These are phyloP conservation scores for Magnolia officinalis DNA, from an alignment of 164 flowering plant species.

Conservation along the genomic window DNA sequence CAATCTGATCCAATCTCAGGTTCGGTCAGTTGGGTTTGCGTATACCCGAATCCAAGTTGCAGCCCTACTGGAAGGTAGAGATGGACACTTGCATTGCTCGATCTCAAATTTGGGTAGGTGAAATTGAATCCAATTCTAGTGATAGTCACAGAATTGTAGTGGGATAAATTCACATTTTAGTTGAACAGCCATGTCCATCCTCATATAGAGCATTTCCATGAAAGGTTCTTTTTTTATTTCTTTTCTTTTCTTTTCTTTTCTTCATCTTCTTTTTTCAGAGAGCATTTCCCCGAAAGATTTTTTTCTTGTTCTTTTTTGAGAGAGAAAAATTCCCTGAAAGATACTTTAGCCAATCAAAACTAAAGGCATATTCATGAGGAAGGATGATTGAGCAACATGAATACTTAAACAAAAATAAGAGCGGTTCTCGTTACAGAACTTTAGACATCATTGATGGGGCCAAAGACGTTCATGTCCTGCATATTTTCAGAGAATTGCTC, in stretches of 20 bases:
- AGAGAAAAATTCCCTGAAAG: neutral
- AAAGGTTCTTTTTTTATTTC: too few relatives aligned
- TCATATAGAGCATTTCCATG: too few relatives aligned
- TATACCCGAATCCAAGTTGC: too few relatives aligned
- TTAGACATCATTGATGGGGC: neutral
- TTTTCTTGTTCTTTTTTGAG: neutral
- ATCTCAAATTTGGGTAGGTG: too few relatives aligned
- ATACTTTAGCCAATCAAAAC: neutral
- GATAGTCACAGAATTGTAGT: too few relatives aligned
- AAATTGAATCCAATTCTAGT: too few relatives aligned
- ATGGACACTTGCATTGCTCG: too few relatives aligned
- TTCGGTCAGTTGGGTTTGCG: too few relatives aligned
- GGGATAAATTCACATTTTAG: too few relatives aligned
- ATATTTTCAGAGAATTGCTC: neutral
- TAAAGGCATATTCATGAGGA: neutral
- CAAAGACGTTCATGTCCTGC: neutral
- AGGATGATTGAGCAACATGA: neutral
- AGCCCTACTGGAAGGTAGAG: too few relatives aligned
- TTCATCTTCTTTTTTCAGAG: neutral
- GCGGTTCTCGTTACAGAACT: neutral
- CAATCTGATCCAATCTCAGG: too few relatives aligned
- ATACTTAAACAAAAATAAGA: neutral
- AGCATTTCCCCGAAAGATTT: neutral
- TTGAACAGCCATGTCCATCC: too few relatives aligned
- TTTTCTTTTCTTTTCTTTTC: neutral